Conservation (phyloP, 169 alveolate genomes). For the Plasmodium adleri region DNA sequence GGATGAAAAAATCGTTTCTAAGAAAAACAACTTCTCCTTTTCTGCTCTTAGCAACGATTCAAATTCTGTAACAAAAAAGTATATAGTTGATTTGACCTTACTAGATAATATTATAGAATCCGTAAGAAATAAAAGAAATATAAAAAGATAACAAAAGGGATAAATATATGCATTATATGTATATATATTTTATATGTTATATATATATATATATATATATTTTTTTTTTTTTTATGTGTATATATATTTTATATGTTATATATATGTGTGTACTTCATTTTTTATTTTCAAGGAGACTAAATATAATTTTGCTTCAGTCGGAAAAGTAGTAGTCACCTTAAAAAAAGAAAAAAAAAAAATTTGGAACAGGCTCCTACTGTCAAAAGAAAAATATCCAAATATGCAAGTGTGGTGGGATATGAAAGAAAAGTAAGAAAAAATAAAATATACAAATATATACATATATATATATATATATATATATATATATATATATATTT, state of each 20-base stretch:
- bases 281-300: conserved; percentile 80
- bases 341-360: conserved; percentile 84
- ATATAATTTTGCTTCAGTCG: conserved; percentile 91
- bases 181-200: neutral
- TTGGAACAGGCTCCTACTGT: conserved; percentile 89
- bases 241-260: neutral
- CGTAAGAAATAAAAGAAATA: conserved; percentile 18
- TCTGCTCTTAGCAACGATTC: conserved; percentile 90
- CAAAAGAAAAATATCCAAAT: conserved; percentile 88
- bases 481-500: neutral
- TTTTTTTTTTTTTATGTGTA: neutral
- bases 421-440: conserved; percentile 90
- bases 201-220: neutral
- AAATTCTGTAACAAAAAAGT: conserved; percentile 85
- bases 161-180: conserved; percentile 26
- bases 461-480: neutral
- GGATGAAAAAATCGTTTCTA: conserved; percentile 82
- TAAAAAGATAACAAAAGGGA: neutral
- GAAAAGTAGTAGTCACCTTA: conserved; percentile 89
- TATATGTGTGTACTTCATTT: neutral
- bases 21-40: conserved; percentile 81
- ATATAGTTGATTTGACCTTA: conserved; percentile 84
- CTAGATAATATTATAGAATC: conserved; percentile 84
- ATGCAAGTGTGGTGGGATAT: conserved; percentile 96
- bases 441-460: neutral